Evolutionary conservation across 306 rosid species (phyloP).

Genomic region (Fragaria ananassa): DNA sequence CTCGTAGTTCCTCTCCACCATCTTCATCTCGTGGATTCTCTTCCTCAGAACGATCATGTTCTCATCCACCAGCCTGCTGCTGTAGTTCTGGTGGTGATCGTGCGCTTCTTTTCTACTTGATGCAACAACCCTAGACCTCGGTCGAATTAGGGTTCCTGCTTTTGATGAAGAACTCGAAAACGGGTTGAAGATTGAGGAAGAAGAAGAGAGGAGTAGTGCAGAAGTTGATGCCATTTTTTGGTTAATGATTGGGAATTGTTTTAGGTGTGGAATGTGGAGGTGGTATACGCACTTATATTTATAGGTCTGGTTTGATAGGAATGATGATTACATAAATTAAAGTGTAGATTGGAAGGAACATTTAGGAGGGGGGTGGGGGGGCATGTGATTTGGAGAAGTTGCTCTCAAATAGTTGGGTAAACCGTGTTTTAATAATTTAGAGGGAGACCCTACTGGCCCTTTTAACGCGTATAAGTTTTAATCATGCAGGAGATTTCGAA

Average conservation of each 20-base stretch:
- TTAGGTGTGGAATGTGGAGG: neutral
- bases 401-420: neutral
- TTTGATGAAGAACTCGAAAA: neutral
- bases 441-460: neutral
- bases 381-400: neutral
- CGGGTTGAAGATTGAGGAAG: slow-evolving; percentile 6
- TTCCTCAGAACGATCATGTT: slow-evolving; percentile 59
- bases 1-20: slow-evolving; percentile 67
- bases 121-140: neutral
- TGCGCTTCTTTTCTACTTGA: slow-evolving; percentile 9
- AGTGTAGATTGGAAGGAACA: neutral
- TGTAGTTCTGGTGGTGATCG: neutral
- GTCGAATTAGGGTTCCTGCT: neutral
- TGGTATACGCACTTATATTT: neutral
- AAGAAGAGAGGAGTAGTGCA: slow-evolving; percentile 7
- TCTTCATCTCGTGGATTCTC: slow-evolving; percentile 66
- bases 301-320: neutral
- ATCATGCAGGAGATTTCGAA: neutral
- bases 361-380: neutral
- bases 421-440: slow-evolving; percentile 16
- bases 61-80: slow-evolving; percentile 49
- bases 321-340: neutral
- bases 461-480: slow-evolving; percentile 14
- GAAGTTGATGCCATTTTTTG: slow-evolving; percentile 18
- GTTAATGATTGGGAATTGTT: neutral